These are phyloP conservation scores for Fragaria nilgerrensis DNA, from an alignment of 306 rosid species.

Conservation along the genomic window DNA sequence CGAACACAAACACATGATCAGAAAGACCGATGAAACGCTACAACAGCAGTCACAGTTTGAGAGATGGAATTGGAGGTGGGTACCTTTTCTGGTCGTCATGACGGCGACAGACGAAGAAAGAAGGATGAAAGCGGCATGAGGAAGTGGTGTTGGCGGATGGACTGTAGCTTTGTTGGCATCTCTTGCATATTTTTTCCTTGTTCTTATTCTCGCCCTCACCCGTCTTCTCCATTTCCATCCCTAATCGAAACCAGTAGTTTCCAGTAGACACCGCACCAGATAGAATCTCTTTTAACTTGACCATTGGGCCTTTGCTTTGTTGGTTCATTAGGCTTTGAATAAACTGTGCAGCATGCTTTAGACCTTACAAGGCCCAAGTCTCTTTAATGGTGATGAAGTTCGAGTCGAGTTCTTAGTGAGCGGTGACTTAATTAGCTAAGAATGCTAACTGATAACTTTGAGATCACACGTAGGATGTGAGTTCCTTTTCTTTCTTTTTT, in stretches of 20 bases:
- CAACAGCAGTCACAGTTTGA: background rate
- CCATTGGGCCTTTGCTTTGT: background rate
- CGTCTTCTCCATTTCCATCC: background rate
- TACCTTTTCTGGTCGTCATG: conserved; percentile 93
- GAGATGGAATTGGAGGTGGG: background rate
- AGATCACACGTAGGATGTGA: too few relatives aligned
- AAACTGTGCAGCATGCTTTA: too few relatives aligned
- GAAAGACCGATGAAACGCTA: background rate
- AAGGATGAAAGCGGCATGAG: conserved; percentile 85
- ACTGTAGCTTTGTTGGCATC: conserved; percentile 48
- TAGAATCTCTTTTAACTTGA: background rate
- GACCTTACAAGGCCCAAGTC: too few relatives aligned
- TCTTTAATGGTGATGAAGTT: too few relatives aligned
- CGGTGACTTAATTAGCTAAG: too few relatives aligned
- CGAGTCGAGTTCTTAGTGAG: too few relatives aligned
- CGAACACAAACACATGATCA: background rate
- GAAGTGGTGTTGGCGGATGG: conserved; percentile 46
- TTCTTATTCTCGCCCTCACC: conserved; percentile 12
- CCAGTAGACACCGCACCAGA: too few relatives aligned
- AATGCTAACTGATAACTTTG: too few relatives aligned
- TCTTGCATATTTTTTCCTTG: conserved; percentile 49
- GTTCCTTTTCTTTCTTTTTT: too few relatives aligned
- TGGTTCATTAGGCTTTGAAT: background rate
- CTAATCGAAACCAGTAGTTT: background rate
- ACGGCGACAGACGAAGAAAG: conserved; percentile 92